These are phyloP conservation scores for Neurospora discreta DNA, from an alignment of 495 filamentous ascomycete species.

Conservation along the genomic window DNA sequence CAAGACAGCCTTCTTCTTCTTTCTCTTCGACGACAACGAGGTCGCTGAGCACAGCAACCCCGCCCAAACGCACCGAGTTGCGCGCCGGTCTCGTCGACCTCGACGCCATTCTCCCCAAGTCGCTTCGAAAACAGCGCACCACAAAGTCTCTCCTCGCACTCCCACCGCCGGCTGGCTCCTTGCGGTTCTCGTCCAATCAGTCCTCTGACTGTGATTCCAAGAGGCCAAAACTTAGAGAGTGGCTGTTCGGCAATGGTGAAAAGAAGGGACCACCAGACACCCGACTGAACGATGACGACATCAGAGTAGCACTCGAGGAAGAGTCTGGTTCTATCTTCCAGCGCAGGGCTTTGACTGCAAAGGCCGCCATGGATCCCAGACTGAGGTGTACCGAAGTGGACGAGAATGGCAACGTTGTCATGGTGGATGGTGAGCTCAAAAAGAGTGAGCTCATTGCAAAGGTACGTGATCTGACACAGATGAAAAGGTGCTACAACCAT, in stretches of 20 bases:
- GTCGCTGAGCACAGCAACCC: conserved; percentile 3
- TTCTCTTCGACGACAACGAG: conserved; percentile 1
- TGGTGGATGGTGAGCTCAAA: conserved; percentile 91
- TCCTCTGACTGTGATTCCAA: conserved; percentile 23
- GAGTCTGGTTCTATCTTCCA: conserved; percentile 43
- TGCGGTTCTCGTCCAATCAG: conserved; percentile 20
- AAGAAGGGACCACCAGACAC: conserved; percentile 18
- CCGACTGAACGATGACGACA: conserved; percentile 38
- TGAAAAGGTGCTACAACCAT: background rate
- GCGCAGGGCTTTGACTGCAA: conserved; percentile 52
- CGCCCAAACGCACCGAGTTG: conserved; percentile 19
- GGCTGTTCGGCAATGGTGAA: conserved; percentile 36
- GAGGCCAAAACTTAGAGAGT: conserved; percentile 42
- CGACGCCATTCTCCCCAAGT: conserved; percentile 32
- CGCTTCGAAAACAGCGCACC: conserved; percentile 9
- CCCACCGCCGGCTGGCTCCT: conserved; percentile 7
- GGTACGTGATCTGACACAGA: conserved; percentile 38
- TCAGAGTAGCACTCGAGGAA: conserved; percentile 39
- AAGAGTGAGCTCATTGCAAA: conserved; percentile 94
- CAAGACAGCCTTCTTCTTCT: conserved; percentile 3
- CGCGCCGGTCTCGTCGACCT: conserved; percentile 34
- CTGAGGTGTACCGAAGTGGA: conserved; percentile 93
- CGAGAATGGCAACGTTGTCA: conserved; percentile 82
- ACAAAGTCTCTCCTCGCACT: background rate
- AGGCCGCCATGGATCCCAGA: conserved; percentile 67